Percentiles rank a stretch among this genome's conserved stretches.
These are phyloP conservation scores for Salvia splendens DNA, from an alignment of 257 asterid genomes.

Conservation along the genomic window DNA sequence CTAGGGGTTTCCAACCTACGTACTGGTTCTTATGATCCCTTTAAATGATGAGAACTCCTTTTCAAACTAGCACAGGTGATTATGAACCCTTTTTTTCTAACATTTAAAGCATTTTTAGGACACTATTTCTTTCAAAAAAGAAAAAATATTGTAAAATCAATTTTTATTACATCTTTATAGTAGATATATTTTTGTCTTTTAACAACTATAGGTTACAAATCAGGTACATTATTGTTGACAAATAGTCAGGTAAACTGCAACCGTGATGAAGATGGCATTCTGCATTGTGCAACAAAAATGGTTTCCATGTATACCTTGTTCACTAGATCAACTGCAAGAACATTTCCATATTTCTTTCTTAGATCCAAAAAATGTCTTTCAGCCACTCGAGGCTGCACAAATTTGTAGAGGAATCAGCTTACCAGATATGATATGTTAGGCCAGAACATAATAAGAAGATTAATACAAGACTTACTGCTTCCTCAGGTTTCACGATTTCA, in stretches of 20 bases:
- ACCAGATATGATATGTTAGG: conserved; percentile 23
- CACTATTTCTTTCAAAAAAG: background rate
- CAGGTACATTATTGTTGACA: background rate
- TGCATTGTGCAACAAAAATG: conserved; percentile 16
- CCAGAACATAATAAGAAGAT: conserved; percentile 33
- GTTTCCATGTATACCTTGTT: conserved; percentile 66
- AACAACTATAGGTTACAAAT: conserved; percentile 2
- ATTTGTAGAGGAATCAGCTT: conserved; percentile 30
- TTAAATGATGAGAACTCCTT: conserved; percentile 7
- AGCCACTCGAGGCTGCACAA: conserved; percentile 76
- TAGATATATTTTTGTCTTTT: conserved; percentile 11
- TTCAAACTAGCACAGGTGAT: conserved; percentile 4
- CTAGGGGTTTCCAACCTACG: conserved; percentile 7
- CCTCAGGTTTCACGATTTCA: conserved; percentile 78
- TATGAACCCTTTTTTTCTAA: conserved; percentile 1
- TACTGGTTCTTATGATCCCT: background rate
- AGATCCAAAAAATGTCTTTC: conserved; percentile 92
- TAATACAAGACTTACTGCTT: conserved; percentile 68
- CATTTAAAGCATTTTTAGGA: conserved; percentile 21
- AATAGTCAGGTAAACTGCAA: conserved; percentile 16
- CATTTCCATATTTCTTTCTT: conserved; percentile 92
- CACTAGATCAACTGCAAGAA: conserved; percentile 80
- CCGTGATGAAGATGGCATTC: background rate
- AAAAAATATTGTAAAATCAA: background rate
- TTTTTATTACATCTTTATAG: background rate